These are phyloP conservation scores for Ophiostoma populinum DNA, from an alignment of 2,329 filamentous ascomycete genomes.

Conservation along the genomic window DNA sequence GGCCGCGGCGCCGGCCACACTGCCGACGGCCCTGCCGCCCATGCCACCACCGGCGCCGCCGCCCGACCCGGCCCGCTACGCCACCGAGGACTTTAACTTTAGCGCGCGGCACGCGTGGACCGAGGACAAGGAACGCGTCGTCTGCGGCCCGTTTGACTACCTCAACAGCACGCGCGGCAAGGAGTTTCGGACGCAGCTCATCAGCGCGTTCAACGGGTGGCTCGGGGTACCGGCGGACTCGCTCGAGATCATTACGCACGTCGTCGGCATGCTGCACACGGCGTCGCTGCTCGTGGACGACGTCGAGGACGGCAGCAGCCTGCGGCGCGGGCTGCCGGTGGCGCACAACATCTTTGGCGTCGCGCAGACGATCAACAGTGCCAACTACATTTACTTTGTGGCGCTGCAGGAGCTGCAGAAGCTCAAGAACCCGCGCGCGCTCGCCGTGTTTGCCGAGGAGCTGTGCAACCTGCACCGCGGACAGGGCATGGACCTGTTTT, in stretches of 20 bases:
- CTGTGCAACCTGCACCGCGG: constrained; percentile 70
- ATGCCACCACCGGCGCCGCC: constrained; percentile 21
- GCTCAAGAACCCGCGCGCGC: constrained; percentile 46
- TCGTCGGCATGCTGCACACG: constrained; percentile 74
- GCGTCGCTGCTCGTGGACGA: constrained; percentile 73
- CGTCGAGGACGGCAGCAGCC: constrained; percentile 59
- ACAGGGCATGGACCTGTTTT: constrained; percentile 84
- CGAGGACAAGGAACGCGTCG: constrained; percentile 56
- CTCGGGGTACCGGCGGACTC: constrained; percentile 54
- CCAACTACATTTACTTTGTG: constrained; percentile 77
- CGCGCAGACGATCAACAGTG: constrained; percentile 77
- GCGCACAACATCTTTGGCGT: constrained; percentile 74
- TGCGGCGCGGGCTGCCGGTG: constrained; percentile 65
- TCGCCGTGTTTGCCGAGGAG: constrained; percentile 65
- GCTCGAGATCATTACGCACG: constrained; percentile 58
- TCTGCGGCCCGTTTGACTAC: constrained; percentile 68
- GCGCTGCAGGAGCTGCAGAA: constrained; percentile 59
- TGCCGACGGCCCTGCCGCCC: constrained; percentile 2
- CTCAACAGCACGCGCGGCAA: constrained; percentile 65
- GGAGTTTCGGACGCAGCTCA: constrained; percentile 65
- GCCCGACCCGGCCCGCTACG: constrained; percentile 34
- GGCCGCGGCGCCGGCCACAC: background rate
- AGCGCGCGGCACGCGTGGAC: constrained; percentile 42
- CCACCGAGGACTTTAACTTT: constrained; percentile 37
- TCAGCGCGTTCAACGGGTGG: constrained; percentile 68